Base-by-base conservation (phyloP, 257 asterid species). In the Solanum ossicruentum region DNA sequence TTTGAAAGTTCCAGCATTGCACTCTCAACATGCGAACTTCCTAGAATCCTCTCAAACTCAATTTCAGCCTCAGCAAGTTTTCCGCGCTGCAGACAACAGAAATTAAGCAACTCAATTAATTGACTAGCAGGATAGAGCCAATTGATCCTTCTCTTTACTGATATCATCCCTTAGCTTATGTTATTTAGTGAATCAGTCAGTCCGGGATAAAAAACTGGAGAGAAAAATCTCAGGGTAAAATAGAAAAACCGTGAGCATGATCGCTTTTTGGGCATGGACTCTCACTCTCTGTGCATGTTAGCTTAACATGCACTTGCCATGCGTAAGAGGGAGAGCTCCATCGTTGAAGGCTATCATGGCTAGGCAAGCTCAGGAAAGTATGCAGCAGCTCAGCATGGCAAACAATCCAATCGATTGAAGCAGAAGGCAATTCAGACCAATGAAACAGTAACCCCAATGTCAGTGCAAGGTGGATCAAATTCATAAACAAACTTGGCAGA, bases 1-100 rank as follows among this genome's bases (percentile, higher is more conserved):
- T 94, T 96, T 21, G 97, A 88, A 83, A 96, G 91, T 91, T 96
- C 98, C 4, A 82, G 87, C 86, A 93, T 94, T 84, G 98, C 98
- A 89, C 91, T 85, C 83, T 89, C 90, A 75, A 93, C 97, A 79
- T 93, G 95, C n/a, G 91, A 85, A 80, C 79, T 90, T 85, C 99
- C 99, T 28, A 94, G 90, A 90, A 96, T 94, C 91, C 86, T 93
- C 93, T 89, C 96, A 84, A 94, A 88, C 90, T 91, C 95, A 84
- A 86, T 87, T 90, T 92, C 97, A 84, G 99, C 99, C 88, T 96
- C 99, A 77, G 88, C 80, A 84, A 73, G 87, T 91, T 96, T 93
- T 78, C 99, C 99, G 90, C 84, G 92, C 98, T 96, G 84, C 61
- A 83, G 36, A 83, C 20, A 67, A 28, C 39, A 49, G 85, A 83